Conservation (phyloP, 768 basidiomycete species). For the Lactifluus rugatus region DNA sequence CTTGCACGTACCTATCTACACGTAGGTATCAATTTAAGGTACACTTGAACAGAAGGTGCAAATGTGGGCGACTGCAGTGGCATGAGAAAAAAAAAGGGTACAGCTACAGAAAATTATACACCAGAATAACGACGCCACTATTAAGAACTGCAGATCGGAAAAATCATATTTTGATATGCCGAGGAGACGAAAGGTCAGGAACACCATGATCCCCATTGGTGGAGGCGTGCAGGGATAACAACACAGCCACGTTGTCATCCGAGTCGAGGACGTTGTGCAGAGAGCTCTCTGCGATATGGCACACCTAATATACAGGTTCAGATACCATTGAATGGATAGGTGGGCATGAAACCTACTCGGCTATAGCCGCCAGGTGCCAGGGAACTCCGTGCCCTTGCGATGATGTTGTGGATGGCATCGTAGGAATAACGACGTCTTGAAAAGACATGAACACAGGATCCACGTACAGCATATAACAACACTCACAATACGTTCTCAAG, state of each 20-base stretch:
- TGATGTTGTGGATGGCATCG: conserved; percentile 74
- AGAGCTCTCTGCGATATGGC: conserved; percentile 61
- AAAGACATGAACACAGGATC: neutral
- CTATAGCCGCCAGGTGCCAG: conserved; percentile 51
- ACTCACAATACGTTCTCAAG: conserved; percentile 66
- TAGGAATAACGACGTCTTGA: conserved; percentile 63
- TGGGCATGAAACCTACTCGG: conserved; percentile 30
- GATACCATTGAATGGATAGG: neutral
- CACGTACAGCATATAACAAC: neutral
- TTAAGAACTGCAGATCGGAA: neutral
- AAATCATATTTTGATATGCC: conserved; percentile 33
- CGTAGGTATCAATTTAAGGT: neutral
- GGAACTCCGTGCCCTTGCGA: conserved; percentile 55
- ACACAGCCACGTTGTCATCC: conserved; percentile 52
- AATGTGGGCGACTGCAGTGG: conserved; percentile 13
- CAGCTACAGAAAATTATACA: conserved; percentile 6
- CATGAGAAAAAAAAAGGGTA: conserved; percentile 10
- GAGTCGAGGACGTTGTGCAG: conserved; percentile 60
- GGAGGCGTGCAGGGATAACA: conserved; percentile 51
- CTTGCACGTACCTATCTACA: conserved; percentile 5
- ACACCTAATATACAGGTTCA: conserved; percentile 37
- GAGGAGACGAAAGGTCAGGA: conserved; percentile 28
- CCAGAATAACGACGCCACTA: neutral
- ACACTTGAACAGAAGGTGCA: conserved; percentile 7
- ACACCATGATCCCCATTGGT: conserved; percentile 22